Base-by-base conservation (phyloP, 495 filamentous ascomycete genomes). In the Penicillium lividum region DNA sequence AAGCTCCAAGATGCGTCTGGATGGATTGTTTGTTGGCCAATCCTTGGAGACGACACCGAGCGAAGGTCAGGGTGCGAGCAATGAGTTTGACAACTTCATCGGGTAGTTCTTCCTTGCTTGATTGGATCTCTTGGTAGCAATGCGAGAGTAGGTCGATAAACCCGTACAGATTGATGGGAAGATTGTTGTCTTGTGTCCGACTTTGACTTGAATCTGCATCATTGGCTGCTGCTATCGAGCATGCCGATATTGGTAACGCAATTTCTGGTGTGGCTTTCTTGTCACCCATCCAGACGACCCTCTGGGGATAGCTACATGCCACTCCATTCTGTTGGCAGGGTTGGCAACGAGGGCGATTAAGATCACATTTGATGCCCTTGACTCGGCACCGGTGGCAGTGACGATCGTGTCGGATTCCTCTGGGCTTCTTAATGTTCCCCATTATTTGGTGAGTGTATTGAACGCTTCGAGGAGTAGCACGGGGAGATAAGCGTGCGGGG, bases 351-450 rank as follows among this genome's bases (percentile, higher is more conserved):
- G 71, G 71, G 3, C 71, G 60, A 33, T 73, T 73, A 3, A 73
- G 48, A 59, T 73, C 71, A 45, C 71, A 73, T 47, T 73, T 73
- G 58, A 69, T 55, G 28, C 63, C 57, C 36, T 67, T 62, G 30
- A 27, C 44, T 53, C 68, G 69, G 49, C 71, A 73, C 38, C 59
- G 65, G 30, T 61, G 51, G 43, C 71, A 73, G 42, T 73, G 68
- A 22, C 71, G 70, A 54, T 73, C 71, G 31, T 69, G 62, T 11
- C 71, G 67, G 36, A 75, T 72, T 8, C 72, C 66, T 10, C 71
- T 70, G 28, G 69, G 68, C 59, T 73, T 75, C 46, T 68, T 68
- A n/a, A 51, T 38, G 13, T 53, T 31, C 13, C 53, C 47, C 65
- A 68, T 68, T 4, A 11, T 43, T 29, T 51, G 47, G 22, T 18